A percentile compares a stretch with the other conserved stretches of the same genome.
These are phyloP conservation scores for Candida tallmaniae DNA, from an alignment of 805 yeast species.

Conservation along the genomic window DNA sequence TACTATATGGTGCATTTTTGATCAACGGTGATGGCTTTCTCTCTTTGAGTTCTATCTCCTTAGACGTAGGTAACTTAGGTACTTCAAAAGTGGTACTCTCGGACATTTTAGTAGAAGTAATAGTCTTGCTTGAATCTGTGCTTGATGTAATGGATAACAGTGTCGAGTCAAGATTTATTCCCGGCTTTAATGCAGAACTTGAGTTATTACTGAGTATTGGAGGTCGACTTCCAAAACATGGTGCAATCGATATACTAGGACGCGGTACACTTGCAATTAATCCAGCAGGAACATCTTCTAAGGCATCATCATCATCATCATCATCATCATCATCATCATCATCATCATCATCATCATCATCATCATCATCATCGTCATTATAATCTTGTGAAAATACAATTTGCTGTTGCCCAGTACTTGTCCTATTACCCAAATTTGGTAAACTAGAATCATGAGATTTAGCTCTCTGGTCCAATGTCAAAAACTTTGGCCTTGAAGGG, in stretches of 20 bases:
- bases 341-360: too few relatives aligned
- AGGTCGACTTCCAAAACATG: slow-evolving; percentile 13
- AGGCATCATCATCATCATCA: slow-evolving; percentile 24
- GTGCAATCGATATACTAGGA: slow-evolving; percentile 17
- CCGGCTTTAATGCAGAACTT: slow-evolving; percentile 15
- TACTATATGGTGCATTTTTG: slow-evolving; percentile 28
- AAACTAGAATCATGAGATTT: slow-evolving; percentile 41
- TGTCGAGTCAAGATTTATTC: slow-evolving; percentile 1
- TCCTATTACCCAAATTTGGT: slow-evolving; percentile 17
- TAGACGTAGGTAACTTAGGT: not conserved
- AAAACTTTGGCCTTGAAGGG: slow-evolving; percentile 31
- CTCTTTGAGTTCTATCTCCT: slow-evolving; percentile 1
- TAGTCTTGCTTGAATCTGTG: slow-evolving; percentile 2
- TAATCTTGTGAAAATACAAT: slow-evolving; percentile 25
- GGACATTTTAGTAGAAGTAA: not conserved
- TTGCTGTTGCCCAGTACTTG: slow-evolving; percentile 22
- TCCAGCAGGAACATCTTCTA: slow-evolving; percentile 40
- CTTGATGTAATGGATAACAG: slow-evolving; percentile 1
- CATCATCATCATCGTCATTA: slow-evolving; percentile 39
- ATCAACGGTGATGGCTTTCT: slow-evolving; percentile 31
- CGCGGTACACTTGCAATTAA: slow-evolving; percentile 30
- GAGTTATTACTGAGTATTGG: slow-evolving; percentile 14
- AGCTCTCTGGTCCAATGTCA: slow-evolving; percentile 30
- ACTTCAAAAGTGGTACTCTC: not conserved
- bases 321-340: not conserved